Evolutionary conservation across 805 yeast species (phyloP).

Genomic region (Saturnispora dispora): DNA sequence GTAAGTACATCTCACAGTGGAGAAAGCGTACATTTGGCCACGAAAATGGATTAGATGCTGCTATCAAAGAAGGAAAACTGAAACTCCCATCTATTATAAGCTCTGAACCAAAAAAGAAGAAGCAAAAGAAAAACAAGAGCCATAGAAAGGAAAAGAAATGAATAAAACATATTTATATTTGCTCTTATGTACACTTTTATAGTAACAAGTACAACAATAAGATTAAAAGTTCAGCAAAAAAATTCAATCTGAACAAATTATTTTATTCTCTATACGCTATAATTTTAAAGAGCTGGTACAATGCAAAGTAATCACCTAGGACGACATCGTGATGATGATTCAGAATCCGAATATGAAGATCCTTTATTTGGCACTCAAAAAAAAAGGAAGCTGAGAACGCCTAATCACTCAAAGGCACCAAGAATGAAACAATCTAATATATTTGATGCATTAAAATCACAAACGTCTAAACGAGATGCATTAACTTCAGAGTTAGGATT

Average conservation of each 20-base stretch:
- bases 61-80: conserved; percentile 10
- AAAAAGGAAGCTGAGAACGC: background rate
- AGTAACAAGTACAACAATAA: background rate
- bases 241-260: background rate
- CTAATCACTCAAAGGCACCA: background rate
- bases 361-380: conserved; percentile 3
- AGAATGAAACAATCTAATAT: background rate
- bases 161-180: background rate
- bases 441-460: background rate
- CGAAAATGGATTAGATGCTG: conserved; percentile 25
- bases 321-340: background rate
- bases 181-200: background rate
- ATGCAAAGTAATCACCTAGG: background rate
- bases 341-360: conserved; percentile 5
- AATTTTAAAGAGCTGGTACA: no score
- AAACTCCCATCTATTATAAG: conserved; percentile 24
- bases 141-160: conserved; percentile 14
- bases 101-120: conserved; percentile 15
- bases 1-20: conserved; percentile 82
- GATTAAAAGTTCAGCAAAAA: conserved; percentile 1
- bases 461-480: background rate
- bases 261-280: no score
- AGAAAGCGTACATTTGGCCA: conserved; percentile 68
- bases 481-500: conserved; percentile 2
- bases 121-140: conserved; percentile 17